Evolutionary conservation across 441 rosid species (phyloP), one percentile per base, ranked within the genome.

Genomic region (Populus hybrid): DNA sequence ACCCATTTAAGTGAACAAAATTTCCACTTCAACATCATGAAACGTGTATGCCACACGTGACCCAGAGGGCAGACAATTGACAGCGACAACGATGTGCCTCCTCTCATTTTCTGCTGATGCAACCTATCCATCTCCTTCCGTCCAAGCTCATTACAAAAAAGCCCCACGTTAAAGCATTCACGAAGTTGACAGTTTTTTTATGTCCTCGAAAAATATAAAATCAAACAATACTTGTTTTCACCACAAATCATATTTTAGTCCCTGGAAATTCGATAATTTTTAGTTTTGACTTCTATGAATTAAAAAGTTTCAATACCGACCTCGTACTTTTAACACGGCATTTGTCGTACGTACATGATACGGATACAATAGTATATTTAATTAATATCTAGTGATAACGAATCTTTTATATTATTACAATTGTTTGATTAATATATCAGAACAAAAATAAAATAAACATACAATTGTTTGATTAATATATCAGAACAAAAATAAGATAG

Each of bases 71-170:
- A 36, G 2, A 42, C 24, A 14, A 69, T 57, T 12, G 78, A 74
- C 77, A 34, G 53, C 8, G 81, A 81, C 77, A 80, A 78, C 75
- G 76, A 82, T 64, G 72, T 68, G 81, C 38, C 82, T 70, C 67
- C 78, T 38, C 35, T 75, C 81, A 9, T 38, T 82, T 81, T 82
- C 82, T 79, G 16, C 57, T 73, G 32, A 30, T 21, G 26, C 8
- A 79, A 64, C 82, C 78, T 14, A 73, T 74, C 86, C 46, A 78
- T 69, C 82, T 36, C 3, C 81, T 65, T 75, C 34, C 74, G 34
- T 26, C 35, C 10, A 50, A 69, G 10, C 59, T 57, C 79, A 76
- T 53, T 35, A 69, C 21, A 73, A n/a, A 73, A 57, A 35, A 59
- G 34, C 78, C 78, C 75, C 69, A 30, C 32, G 32, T 30, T 30